Evolutionary conservation across 139 green algal species (phyloP).

Genomic region (Gonium pectorale): DNA sequence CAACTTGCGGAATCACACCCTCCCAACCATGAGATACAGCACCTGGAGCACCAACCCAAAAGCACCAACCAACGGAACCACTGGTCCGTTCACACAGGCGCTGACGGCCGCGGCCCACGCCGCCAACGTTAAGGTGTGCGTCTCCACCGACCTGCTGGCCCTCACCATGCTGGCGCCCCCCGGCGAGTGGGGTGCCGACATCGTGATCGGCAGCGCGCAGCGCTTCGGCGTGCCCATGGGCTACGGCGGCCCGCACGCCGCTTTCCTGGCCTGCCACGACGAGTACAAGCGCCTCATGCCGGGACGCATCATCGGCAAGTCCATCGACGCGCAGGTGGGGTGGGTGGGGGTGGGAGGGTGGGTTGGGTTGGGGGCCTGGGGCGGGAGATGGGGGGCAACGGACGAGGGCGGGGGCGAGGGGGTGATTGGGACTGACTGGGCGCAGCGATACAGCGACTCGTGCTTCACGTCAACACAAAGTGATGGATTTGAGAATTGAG

Average conservation of each 20-base stretch:
- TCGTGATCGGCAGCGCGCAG: slow-evolving; percentile 93
- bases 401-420: background rate
- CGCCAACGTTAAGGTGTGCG: slow-evolving; percentile 83
- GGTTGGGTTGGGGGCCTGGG: background rate
- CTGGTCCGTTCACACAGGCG: background rate
- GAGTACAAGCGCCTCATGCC: slow-evolving; percentile 87
- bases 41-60: too few species aligned
- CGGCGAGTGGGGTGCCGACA: slow-evolving; percentile 98
- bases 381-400: background rate
- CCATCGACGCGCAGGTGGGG: slow-evolving; percentile 78
- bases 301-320: slow-evolving; percentile 97
- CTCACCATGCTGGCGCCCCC: slow-evolving; percentile 94
- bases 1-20: too few species aligned
- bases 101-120: slow-evolving; percentile 71
- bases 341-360: background rate
- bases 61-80: too few species aligned
- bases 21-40: too few species aligned
- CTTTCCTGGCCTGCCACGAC: slow-evolving; percentile 95
- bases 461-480: too few species aligned
- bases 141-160: slow-evolving; percentile 96
- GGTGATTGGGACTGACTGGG: too few species aligned
- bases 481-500: too few species aligned
- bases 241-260: slow-evolving; percentile 98
- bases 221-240: slow-evolving; percentile 97
- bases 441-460: too few species aligned